A percentile compares a stretch with the other conserved stretches of the same genome.
These are phyloP conservation scores for Apiospora aurea DNA, from an alignment of 2,329 filamentous ascomycete genomes.

Conservation along the genomic window DNA sequence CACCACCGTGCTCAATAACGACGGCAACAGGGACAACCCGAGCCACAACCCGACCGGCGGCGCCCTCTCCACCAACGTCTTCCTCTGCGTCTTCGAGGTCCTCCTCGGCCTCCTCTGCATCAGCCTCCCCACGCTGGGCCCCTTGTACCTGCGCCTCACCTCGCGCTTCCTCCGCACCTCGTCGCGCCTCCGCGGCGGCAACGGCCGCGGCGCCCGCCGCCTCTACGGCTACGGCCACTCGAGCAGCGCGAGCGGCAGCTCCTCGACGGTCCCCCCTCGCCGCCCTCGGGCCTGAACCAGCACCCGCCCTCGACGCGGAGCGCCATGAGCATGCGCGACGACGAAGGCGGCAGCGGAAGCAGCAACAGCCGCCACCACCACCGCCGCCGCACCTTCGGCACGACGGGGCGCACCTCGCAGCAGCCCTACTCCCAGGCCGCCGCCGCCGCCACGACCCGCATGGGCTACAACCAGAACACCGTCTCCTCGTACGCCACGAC, in stretches of 20 bases:
- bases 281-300: slow-evolving; percentile 17
- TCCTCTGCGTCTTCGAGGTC: slow-evolving; percentile 25
- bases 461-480: slow-evolving; percentile 7
- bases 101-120: slow-evolving; percentile 22
- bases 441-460: background rate
- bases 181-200: background rate
- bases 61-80: slow-evolving; percentile 19
- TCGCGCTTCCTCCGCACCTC: background rate
- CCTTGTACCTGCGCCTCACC: slow-evolving; percentile 8
- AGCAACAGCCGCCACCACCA: background rate
- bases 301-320: background rate
- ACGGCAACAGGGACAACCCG: slow-evolving; percentile 4
- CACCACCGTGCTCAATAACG: slow-evolving; percentile 20
- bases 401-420: background rate
- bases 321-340: background rate
- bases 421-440: background rate
- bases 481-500: slow-evolving; percentile 1
- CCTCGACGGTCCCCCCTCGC: background rate
- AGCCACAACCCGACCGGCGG: slow-evolving; percentile 17
- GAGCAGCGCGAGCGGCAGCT: slow-evolving; percentile 5
- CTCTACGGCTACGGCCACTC: slow-evolving; percentile 6
- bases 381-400: background rate
- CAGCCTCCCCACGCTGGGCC: slow-evolving; percentile 24
- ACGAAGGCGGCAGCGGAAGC: background rate
- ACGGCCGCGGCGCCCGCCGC: background rate